These are phyloP conservation scores for Neonectria ditissima DNA, from an alignment of 2,329 filamentous ascomycete genomes.

Conservation along the genomic window DNA sequence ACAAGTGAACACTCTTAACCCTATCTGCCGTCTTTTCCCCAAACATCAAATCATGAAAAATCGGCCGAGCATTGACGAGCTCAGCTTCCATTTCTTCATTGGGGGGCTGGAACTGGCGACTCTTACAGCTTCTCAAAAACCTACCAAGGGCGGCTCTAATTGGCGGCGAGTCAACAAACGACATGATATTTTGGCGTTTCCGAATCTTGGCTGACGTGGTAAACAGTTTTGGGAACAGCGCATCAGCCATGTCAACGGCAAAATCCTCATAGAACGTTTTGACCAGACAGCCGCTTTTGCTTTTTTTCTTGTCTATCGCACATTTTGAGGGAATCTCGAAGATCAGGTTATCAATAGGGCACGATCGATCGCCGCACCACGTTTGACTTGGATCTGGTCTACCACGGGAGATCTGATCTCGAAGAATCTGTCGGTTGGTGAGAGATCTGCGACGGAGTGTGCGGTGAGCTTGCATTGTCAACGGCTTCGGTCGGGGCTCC, in stretches of 20 bases:
- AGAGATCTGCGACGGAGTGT: conserved; percentile 34
- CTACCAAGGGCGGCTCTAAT: conserved; percentile 40
- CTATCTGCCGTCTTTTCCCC: conserved; percentile 22
- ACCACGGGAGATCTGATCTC: conserved; percentile 36
- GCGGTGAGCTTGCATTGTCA: conserved; percentile 13
- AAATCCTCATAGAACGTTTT: conserved; percentile 37
- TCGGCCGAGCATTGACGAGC: conserved; percentile 21
- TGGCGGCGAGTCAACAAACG: conserved; percentile 44
- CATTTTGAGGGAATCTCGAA: conserved; percentile 25
- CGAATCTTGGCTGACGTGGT: conserved; percentile 17
- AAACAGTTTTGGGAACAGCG: conserved; percentile 25
- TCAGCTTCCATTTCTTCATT: conserved; percentile 20
- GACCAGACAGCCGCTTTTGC: conserved; percentile 19
- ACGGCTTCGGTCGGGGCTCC: too few species aligned
- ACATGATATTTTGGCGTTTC: conserved; percentile 34
- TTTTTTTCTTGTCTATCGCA: conserved; percentile 20
- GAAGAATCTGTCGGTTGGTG: conserved; percentile 6
- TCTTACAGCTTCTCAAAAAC: conserved; percentile 19
- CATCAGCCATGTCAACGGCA: conserved; percentile 26
- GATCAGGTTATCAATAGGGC: conserved; percentile 23
- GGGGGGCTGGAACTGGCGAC: background rate
- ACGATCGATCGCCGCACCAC: conserved; percentile 37
- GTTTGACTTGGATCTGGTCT: conserved; percentile 30
- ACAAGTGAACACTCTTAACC: conserved; percentile 21
- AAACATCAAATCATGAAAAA: conserved; percentile 38